Base-by-base conservation (phyloP, 768 basidiomycete species). In the Clavulina sp. region DNA sequence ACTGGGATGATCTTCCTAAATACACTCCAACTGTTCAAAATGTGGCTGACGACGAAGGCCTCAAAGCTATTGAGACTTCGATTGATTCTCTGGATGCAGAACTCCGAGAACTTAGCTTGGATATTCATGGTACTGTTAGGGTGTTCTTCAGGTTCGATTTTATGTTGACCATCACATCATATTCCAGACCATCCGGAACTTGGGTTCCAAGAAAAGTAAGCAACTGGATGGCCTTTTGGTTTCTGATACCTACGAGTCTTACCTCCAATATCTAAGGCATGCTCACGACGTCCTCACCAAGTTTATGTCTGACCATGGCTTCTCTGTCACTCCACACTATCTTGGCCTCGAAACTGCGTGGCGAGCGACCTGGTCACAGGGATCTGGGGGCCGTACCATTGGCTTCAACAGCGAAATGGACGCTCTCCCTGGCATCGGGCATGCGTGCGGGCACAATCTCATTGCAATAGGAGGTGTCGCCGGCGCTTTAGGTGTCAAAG, bases 361-460 rank as follows among this genome's bases (percentile, higher is more conserved):
- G 84, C 66, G 70, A 21, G 85, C 85, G 0, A 73, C 70, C 1
- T 86, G 75, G 57, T 66, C 71, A 16, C 70, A 78, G 57, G 80
- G 81, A 7, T 62, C 67, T 29, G 83, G 81, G 4, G 83, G 82
- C 4, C 72, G 76, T 48, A 77, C 73, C 0, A 73, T 87, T 30
- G 84, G 84, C 0, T 68, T 88, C 53, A 87, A 88, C 62, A 85
- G 84, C 16, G 85, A 87, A 65, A 84, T 83, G 81, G 69, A 78
- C 51, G 80, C 79, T 1, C 66, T 81, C 33, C 60, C 62, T 4
- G 61, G 73, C 5, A 66, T 66, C 38, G 65, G 65, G 16, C 58
- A 61, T 36, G 41, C 46, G 4, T 87, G 84, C 58, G 84, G 84
- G 2, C 84, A 88, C 60, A 87, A 87, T 58, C 67, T 88, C 46